phyloP scores from a whole-genome alignment of 176 grass and related monocot species.

The Canna indica region DNA sequence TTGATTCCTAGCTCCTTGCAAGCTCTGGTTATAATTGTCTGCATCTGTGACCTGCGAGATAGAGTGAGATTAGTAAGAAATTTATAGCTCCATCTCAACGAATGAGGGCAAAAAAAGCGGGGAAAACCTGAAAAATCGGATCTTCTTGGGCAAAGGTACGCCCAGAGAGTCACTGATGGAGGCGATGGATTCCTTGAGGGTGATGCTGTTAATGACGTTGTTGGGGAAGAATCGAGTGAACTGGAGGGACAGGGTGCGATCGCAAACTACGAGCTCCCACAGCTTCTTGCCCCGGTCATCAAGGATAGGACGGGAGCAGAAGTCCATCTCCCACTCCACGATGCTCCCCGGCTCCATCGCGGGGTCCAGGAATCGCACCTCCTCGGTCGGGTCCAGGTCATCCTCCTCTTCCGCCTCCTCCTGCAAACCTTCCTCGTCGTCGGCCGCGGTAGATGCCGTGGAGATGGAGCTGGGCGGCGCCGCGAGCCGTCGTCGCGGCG shows the following conservation, averaged over 20 bases:
- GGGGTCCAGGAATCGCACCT: slow-evolving; percentile 84
- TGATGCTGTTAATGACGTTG: slow-evolving; percentile 94
- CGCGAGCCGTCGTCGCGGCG: slow-evolving; percentile 13
- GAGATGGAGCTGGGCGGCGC: slow-evolving; percentile 36
- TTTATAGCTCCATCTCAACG: not conserved
- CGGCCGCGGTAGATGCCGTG: slow-evolving; percentile 25
- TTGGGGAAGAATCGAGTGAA: slow-evolving; percentile 96
- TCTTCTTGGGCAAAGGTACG: slow-evolving; percentile 65
- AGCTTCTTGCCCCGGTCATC: slow-evolving; percentile 85
- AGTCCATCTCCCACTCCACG: slow-evolving; percentile 91
- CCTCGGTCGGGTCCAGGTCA: slow-evolving; percentile 41
- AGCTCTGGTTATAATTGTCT: slow-evolving; percentile 77
- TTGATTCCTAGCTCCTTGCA: slow-evolving; percentile 87
- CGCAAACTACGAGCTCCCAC: slow-evolving; percentile 92
- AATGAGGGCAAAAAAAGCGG: not conserved
- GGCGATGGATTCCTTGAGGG: slow-evolving; percentile 75
- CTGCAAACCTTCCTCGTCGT: slow-evolving; percentile 27
- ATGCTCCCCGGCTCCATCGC: slow-evolving; percentile 50
- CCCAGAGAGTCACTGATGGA: slow-evolving; percentile 40
- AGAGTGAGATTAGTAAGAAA: not conserved
- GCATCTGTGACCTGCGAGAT: slow-evolving; percentile 63
- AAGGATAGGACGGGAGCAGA: slow-evolving; percentile 88
- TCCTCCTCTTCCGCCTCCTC: slow-evolving; percentile 24
- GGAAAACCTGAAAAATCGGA: slow-evolving; percentile 75
- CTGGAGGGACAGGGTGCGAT: slow-evolving; percentile 86